Evolutionary conservation across 73 alveolate species (phyloP), one percentile per base, ranked within the genome.

Genomic region (Tetrahymena elliotti): DNA sequence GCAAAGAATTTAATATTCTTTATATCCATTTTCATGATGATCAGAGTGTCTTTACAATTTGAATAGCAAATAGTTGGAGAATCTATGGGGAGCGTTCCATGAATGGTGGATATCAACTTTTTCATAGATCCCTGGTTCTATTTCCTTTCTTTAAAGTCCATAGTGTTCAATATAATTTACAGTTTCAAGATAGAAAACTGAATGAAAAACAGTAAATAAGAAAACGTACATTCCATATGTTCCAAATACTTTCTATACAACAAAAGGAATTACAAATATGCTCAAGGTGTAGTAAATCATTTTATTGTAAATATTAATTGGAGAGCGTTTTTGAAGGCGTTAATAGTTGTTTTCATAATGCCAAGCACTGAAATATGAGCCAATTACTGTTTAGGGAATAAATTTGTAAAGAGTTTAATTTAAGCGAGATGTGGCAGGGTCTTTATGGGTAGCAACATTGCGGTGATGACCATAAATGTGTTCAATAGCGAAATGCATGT

Each of bases 21-120:
- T 97, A 83, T 97, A 97, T 11, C 98, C 95, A 88, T 98, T 93
- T 33, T 98, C 98, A 94, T 98, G 99, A 95, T 98, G 99, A 84
- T 98, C 99, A 27, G 99, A 98, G 95, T 98, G 99, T 83, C 99
- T 93, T 84, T 98, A 95, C 83, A 98, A 96, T 96, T 97, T 98
- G 94, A 98, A 96, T 3, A 97, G 83, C 10, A 97, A 24, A 92
- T 95, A 96, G 93, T 97, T 98, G 16, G 98, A 95, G 41, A 97
- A 93, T 39, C 96, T 88, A 16, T 97, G 98, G 33, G 98, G 99
- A 54, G 99, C 99, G 94, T 98, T 98, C 99, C 99, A 98, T 15
- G 98, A 97, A 40, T 98, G 99, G 83, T 92, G 84, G 93, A 97
- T 96, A 22, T 93, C 96, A 15, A 98, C 98, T 16, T 93, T 40